Evolutionary conservation across 257 asterid species (phyloP), one percentile per base, ranked within the genome.

Genomic region (Schizonepeta tenuifolia): DNA sequence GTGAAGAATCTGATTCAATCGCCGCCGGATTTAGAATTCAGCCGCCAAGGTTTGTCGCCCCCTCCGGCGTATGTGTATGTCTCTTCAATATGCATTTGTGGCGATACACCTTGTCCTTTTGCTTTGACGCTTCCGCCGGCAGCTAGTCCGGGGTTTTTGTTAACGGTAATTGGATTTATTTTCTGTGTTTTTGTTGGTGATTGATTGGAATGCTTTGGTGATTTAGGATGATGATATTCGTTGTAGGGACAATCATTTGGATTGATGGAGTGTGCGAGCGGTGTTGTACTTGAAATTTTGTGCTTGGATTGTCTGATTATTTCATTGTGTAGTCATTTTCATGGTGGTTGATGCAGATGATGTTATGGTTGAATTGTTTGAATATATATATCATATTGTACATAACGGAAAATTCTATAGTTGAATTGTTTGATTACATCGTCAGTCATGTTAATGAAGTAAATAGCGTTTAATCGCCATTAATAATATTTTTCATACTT

Each of bases 1-100:
- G n/a, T n/a, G n/a, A n/a, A n/a, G n/a, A n/a, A n/a, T n/a, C n/a
- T n/a, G n/a, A n/a, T n/a, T n/a, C n/a, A n/a, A n/a, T n/a, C n/a
- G n/a, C n/a, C n/a, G n/a, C n/a, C n/a, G n/a, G n/a, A n/a, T n/a
- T n/a, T n/a, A n/a, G n/a, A n/a, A n/a, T n/a, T n/a, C n/a, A n/a
- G n/a, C n/a, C n/a, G n/a, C n/a, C n/a, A n/a, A n/a, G n/a, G n/a
- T n/a, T n/a, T n/a, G n/a, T n/a, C n/a, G n/a, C n/a, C n/a, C n/a
- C n/a, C n/a, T n/a, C n/a, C n/a, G n/a, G n/a, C n/a, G n/a, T n/a
- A n/a, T n/a, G n/a, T n/a, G n/a, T n/a, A n/a, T n/a, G n/a, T n/a
- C n/a, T n/a, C n/a, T n/a, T n/a, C n/a, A n/a, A n/a, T n/a, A n/a
- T 89, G 97, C 78, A 66, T 86, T 78, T 89, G 95, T 69, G 95